A percentile compares a stretch with the other conserved stretches of the same genome.
These are phyloP conservation scores for Pelargonium australe DNA, from an alignment of 441 rosid genomes.

Conservation along the genomic window DNA sequence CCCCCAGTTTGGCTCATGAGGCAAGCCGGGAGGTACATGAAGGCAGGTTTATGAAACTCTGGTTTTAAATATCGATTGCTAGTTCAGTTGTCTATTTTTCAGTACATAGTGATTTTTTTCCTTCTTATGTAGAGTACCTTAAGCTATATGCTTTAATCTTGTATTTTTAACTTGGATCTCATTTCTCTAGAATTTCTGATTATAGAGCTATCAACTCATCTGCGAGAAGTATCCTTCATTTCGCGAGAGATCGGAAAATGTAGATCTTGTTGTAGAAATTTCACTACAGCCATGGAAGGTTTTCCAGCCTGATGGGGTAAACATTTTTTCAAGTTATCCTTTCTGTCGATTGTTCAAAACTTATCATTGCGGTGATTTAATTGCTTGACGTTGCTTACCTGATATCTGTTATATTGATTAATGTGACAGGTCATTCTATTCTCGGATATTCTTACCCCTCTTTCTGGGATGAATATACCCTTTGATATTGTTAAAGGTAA, in stretches of 20 bases:
- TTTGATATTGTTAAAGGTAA: constrained; percentile 91
- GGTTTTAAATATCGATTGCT: constrained; percentile 3
- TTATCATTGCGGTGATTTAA: not conserved
- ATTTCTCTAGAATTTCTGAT: constrained; percentile 17
- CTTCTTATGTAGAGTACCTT: too few species aligned
- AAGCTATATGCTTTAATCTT: constrained; percentile 3
- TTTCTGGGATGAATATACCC: constrained; percentile 97
- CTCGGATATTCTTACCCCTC: constrained; percentile 92
- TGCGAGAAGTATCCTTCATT: constrained; percentile 88
- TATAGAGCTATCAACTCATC: constrained; percentile 73
- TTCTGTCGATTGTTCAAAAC: not conserved
- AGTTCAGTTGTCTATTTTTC: not conserved
- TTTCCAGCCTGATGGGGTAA: constrained; percentile 89
- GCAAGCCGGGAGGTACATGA: constrained; percentile 99
- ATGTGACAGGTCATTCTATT: constrained; percentile 75
- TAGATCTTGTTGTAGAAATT: constrained; percentile 84
- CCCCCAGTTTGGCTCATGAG: constrained; percentile 99
- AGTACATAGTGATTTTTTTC: too few species aligned
- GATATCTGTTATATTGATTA: constrained; percentile 13
- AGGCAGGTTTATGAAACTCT: constrained; percentile 58
- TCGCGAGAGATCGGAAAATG: constrained; percentile 91
- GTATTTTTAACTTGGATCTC: constrained; percentile 13
- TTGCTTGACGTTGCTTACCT: constrained; percentile 16
- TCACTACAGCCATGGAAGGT: constrained; percentile 97
- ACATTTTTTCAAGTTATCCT: constrained; percentile 15